Base-by-base conservation (phyloP, 495 filamentous ascomycete species). In the Clohesyomyces aquaticus region DNA sequence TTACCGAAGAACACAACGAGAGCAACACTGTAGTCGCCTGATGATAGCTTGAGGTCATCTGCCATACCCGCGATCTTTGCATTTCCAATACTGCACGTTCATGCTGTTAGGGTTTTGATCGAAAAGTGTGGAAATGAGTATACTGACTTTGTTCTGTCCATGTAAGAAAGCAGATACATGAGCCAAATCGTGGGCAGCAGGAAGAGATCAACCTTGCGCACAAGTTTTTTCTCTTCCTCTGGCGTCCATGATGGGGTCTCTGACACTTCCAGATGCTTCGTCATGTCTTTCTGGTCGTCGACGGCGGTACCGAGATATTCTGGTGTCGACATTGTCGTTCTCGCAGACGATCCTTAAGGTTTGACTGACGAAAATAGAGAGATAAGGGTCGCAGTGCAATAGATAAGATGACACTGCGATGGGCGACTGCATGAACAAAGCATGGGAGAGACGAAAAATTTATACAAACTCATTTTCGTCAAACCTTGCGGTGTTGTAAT, bases 111-210 rank as follows among this genome's bases (percentile, higher is more conserved):
- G n/a, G 16, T 16, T 1, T 38, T 19, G 23, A 4, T 22, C 6
- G 46, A 8, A 4, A 49, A 49, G 18, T 3, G 8, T 11, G 14
- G 16, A 19, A 46, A 18, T 25, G 1, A 22, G 21, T 9, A 49
- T 14, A 41, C 61, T 58, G 19, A 64, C 61, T 69, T 63, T 8
- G 70, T 84, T 55, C 91, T 80, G 73, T 94, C 91, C 35, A 96
- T 81, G 72, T 96, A 96, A 23, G 87, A 87, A 18, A 89, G 79
- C 8, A 96, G 82, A 71, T 96, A 96, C 29, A 96, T 84, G 25
- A 96, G 76, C 71, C 87, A 89, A 22, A 94, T 64, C 88, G 87
- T 91, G 22, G 90, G 90, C 19, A 93, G 85, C 3, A 93, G 78
- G 10, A 77, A 79, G 18, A 85, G 62, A 63, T 93, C 89, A 9